Evolutionary conservation across 352 stramenopile species (phyloP), one percentile per base, ranked within the genome.

Genomic region (Phytophthora megakarya): DNA sequence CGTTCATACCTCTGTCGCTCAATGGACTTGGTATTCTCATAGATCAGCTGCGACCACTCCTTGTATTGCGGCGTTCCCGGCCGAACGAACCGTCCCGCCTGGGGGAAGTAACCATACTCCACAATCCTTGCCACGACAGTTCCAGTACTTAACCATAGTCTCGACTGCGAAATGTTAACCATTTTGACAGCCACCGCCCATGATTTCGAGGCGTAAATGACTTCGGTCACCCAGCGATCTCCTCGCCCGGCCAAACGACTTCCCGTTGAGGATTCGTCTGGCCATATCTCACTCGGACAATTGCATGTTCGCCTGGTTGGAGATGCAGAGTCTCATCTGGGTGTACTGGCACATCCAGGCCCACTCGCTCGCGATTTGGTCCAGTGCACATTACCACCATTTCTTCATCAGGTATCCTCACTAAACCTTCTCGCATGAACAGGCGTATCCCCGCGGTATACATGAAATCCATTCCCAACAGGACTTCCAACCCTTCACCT

Each of bases 301-400:
- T 32, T 9, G 9, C 26, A 9, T 32, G 26, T 32, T 32, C 26
- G 5, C 26, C 26, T 10, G 26, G 26, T 5, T 9, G 26, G 5
- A 32, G 26, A 32, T 32, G 26, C 9, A 32, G 5, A 9, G 5
- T 9, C 26, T 32, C n/a, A n/a, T n/a, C n/a, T n/a, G n/a, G n/a
- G 12, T n/a, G 0, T 16, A 13, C 5, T 37, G 23, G 15, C n/a
- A 75, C 70, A 32, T 73, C 45, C 57, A 73, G 60, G 0, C 61
- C 65, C 0, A 73, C 44, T 9, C 71, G 48, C 21, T 9, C 26
- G 5, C 26, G 26, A 9, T 32, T 11, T 5, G 8, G 30, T 15
- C 8, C 30, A 11, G 8, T 12, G 8, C 30, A 35, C 30, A 35
- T 35, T 11, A 35, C 30, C 10, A 35, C 13, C 2, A 12, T 11